phyloP scores from a whole-genome alignment of 2,329 filamentous ascomycete genomes.

The Canariomyces notabilis region DNA sequence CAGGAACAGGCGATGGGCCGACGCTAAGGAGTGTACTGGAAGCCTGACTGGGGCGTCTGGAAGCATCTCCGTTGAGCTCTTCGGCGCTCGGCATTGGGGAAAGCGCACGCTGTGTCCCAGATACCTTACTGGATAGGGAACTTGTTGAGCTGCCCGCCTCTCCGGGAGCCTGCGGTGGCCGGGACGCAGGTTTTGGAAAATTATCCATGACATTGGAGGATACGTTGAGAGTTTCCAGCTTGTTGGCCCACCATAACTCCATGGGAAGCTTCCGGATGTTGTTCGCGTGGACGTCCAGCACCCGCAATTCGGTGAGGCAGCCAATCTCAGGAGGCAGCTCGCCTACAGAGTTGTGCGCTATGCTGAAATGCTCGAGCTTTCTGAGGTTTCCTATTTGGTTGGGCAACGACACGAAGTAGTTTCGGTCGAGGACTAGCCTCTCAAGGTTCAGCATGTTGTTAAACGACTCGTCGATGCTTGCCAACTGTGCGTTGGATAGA shows the following conservation, averaged over 20 bases:
- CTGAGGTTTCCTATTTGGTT: slow-evolving; percentile 77
- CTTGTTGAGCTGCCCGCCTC: slow-evolving; percentile 44
- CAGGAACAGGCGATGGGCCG: slow-evolving; percentile 63
- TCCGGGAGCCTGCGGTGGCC: slow-evolving; percentile 57
- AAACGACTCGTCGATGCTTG: slow-evolving; percentile 84
- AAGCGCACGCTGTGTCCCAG: slow-evolving; percentile 34
- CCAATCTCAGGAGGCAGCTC: slow-evolving; percentile 84
- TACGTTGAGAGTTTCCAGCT: slow-evolving; percentile 85
- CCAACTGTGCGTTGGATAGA: slow-evolving; percentile 83
- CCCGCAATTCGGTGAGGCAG: slow-evolving; percentile 74
- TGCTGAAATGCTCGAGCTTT: slow-evolving; percentile 85
- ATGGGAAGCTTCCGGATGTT: slow-evolving; percentile 83
- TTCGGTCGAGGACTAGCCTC: slow-evolving; percentile 85
- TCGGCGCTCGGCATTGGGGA: slow-evolving; percentile 68
- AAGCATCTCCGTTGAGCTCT: slow-evolving; percentile 57
- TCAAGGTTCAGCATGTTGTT: slow-evolving; percentile 82
- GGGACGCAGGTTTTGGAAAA: slow-evolving; percentile 81
- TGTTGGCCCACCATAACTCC: slow-evolving; percentile 94
- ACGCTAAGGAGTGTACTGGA: slow-evolving; percentile 72
- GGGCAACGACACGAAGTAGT: slow-evolving; percentile 89
- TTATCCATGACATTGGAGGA: slow-evolving; percentile 89
- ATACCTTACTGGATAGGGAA: slow-evolving; percentile 34
- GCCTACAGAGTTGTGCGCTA: slow-evolving; percentile 84
- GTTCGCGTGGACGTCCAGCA: slow-evolving; percentile 87
- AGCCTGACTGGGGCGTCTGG: slow-evolving; percentile 75